Evolutionary conservation across 805 yeast species (phyloP).

Genomic region (Teunomyces panamensis): DNA sequence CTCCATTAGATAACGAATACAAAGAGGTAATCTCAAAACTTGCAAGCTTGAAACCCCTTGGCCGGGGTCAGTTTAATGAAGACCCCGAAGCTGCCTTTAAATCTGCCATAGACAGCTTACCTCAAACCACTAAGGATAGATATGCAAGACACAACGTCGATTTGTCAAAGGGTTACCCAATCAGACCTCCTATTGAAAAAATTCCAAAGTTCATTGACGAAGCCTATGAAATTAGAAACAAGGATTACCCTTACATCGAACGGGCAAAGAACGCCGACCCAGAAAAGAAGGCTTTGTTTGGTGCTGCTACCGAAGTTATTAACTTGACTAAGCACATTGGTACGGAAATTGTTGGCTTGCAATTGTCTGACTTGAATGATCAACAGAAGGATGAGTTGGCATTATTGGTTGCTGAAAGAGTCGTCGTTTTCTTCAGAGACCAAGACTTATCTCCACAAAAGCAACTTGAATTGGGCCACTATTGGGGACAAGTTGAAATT

Average conservation of each 20-base stretch:
- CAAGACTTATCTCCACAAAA: conserved; percentile 30
- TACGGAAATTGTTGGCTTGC: conserved; percentile 30
- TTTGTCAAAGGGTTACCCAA: conserved; percentile 26
- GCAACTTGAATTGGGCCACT: conserved; percentile 28
- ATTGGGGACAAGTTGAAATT: conserved; percentile 29
- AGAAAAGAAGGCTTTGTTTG: conserved; percentile 28
- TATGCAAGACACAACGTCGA: conserved; percentile 23
- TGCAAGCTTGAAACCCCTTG: conserved; percentile 15
- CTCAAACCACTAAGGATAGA: conserved; percentile 21
- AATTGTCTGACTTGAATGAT: conserved; percentile 25
- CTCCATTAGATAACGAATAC: conserved; percentile 7
- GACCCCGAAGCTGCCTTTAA: conserved; percentile 5
- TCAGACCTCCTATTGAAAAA: conserved; percentile 17
- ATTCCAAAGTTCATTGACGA: conserved; percentile 27
- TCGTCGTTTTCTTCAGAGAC: conserved; percentile 28
- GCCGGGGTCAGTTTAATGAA: conserved; percentile 7
- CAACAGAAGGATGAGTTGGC: conserved; percentile 31
- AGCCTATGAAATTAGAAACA: conserved; percentile 20
- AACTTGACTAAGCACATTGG: conserved; percentile 30
- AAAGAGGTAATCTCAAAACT: conserved; percentile 13
- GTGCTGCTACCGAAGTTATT: conserved; percentile 29
- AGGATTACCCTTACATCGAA: conserved; percentile 23
- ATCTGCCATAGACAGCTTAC: conserved; percentile 12
- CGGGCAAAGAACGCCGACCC: conserved; percentile 29
- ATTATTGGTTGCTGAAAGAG: conserved; percentile 28